Conservation (phyloP, 2,329 filamentous ascomycete species). For the Colletotrichum sp. region DNA sequence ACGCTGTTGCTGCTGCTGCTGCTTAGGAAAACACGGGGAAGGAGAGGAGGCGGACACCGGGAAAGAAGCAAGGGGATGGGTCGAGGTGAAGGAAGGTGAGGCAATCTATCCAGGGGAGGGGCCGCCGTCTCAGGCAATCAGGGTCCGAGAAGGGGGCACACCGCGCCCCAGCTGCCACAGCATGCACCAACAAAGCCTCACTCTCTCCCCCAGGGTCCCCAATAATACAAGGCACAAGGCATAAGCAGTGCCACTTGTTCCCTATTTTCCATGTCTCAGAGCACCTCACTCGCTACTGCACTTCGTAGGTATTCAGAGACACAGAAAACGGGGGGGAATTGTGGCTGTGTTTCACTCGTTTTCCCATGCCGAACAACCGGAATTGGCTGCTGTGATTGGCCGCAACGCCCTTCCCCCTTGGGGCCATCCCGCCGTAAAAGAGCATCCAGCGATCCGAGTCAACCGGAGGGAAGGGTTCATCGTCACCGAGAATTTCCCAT, state of each 20-base stretch:
- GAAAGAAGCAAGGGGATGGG: not conserved
- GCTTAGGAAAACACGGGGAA: slow-evolving; percentile 16
- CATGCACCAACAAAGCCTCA: not conserved
- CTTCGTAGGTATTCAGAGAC: not conserved
- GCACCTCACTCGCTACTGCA: not conserved
- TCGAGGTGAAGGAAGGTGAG: slow-evolving; percentile 5
- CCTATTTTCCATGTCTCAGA: not conserved
- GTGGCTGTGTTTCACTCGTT: slow-evolving; percentile 21
- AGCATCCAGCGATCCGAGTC: not conserved
- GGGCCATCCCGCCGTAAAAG: not conserved
- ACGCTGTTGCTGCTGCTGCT: not conserved
- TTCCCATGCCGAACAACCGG: not conserved
- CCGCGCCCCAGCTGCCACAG: not conserved
- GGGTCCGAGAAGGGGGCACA: not conserved
- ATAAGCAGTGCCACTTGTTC: not conserved
- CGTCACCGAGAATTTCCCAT: not conserved
- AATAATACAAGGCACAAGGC: not conserved
- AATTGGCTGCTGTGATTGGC: slow-evolving; percentile 10
- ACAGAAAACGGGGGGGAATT: not conserved
- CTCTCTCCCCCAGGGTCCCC: not conserved
- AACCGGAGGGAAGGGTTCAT: not conserved
- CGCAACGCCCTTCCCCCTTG: not conserved
- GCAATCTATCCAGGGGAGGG: slow-evolving; percentile 13
- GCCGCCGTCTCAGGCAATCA: slow-evolving; percentile 13
- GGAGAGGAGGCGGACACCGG: not conserved